Base-by-base conservation (phyloP, 768 basidiomycete species). In the Pleurotus citrinopileatus region DNA sequence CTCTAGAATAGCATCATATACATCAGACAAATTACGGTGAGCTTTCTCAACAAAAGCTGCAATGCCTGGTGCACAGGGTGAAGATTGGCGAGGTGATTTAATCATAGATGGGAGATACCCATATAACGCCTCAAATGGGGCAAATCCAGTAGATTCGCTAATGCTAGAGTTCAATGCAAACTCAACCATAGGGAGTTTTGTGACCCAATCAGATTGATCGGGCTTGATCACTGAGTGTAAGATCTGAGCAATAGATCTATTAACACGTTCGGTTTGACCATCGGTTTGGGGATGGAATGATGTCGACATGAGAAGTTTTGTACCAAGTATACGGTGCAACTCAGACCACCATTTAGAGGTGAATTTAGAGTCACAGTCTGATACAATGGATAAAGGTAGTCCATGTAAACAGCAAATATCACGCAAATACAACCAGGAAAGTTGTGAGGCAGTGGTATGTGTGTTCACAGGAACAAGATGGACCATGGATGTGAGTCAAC, bases 251-350 rank as follows among this genome's bases (percentile, higher is more conserved):
- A 75, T 54, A 15, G 45, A 60, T 0, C 62, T 37, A 34, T 69
- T 74, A 0, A 60, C 63, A 7, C 63, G 52, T 58, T 68, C 63
- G 0, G 65, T 60, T 19, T 63, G 65, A 0, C 72, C 70, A 56
- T 75, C 72, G 1, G 70, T 76, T 46, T 76, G 71, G 0, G 72
- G 74, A 50, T 77, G 76, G 53, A 69, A 76, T 0, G 71, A 69
- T 4, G 63, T 72, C 2, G 62, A 75, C 66, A 76, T 68, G 0
- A 62, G 43, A 0, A 74, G 58, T 25, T 66, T 63, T 0, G 66
- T 58, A 1, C 73, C 68, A 4, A 72, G 13, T 0, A 69, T 20
- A 9, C 46, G 34, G 28, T 65, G 59, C 61, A 67, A 46, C 20
- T 56, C 61, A 6, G 29, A 45, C 72, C 72, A 73, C 58, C 73